phyloP scores from a whole-genome alignment of 768 basidiomycete species.

The Inosperma sp. region DNA sequence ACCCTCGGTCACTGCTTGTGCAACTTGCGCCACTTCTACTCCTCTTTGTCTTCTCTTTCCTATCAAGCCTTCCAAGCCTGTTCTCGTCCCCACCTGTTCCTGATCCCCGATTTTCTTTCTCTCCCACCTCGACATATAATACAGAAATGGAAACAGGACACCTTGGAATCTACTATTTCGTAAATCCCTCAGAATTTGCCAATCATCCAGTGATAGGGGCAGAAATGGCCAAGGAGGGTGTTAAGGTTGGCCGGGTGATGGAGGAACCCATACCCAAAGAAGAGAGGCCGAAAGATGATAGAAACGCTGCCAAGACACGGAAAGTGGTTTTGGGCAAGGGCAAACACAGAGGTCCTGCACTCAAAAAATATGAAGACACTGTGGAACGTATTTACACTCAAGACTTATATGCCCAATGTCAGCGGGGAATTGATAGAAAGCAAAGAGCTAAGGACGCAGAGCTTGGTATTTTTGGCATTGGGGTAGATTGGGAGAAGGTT shows the following conservation, averaged over 20 bases:
- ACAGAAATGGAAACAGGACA: conserved; percentile 66
- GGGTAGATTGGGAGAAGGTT: conserved; percentile 91
- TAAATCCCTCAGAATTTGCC: conserved; percentile 71
- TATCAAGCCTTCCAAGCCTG: conserved; percentile 74
- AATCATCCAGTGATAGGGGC: conserved; percentile 72
- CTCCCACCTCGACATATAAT: conserved; percentile 54
- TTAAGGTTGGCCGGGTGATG: conserved; percentile 33
- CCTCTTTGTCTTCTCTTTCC: conserved; percentile 77
- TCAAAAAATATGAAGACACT: conserved; percentile 63
- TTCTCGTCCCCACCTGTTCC: conserved; percentile 64
- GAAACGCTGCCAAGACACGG: conserved; percentile 34
- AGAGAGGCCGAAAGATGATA: conserved; percentile 17
- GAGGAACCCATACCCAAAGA: conserved; percentile 25
- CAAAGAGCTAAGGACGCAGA: conserved; percentile 70
- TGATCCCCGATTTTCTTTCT: conserved; percentile 78
- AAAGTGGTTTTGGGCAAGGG: conserved; percentile 25
- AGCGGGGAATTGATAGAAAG: conserved; percentile 59
- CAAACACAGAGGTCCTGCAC: conserved; percentile 38
- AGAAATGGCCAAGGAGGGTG: conserved; percentile 54
- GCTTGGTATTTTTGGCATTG: conserved; percentile 84
- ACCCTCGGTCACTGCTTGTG: conserved; percentile 58
- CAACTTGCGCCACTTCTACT: conserved; percentile 84
- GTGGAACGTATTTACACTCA: conserved; percentile 76
- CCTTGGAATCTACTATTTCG: conserved; percentile 76
- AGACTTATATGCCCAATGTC: conserved; percentile 67